phyloP scores from a whole-genome alignment of 176 grass and related monocot genomes.

The Carex scoparia region DNA sequence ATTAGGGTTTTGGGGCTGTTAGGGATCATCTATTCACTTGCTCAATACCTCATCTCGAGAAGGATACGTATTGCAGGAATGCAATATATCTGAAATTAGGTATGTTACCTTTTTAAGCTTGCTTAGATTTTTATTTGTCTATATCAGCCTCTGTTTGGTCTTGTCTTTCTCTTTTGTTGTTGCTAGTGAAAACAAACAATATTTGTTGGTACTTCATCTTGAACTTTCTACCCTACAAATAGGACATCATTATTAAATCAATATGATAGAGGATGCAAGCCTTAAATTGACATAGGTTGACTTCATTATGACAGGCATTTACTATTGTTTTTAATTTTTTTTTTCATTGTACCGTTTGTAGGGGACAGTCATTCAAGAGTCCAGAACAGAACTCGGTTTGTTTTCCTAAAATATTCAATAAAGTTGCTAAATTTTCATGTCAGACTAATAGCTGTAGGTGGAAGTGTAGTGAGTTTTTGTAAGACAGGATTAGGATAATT shows the following conservation, averaged over 20 bases:
- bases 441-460: conserved; percentile 15
- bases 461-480: conserved; percentile 16
- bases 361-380: not conserved
- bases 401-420: not conserved
- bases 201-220: not conserved
- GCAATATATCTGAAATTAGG: conserved; percentile 81
- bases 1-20: conserved; percentile 87
- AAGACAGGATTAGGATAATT: conserved; percentile 3
- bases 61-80: conserved; percentile 91
- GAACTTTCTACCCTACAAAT: not conserved
- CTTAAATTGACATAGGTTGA: not conserved
- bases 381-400: not conserved
- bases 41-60: conserved; percentile 82
- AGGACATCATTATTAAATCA: not conserved
- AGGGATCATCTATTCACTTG: conserved; percentile 88
- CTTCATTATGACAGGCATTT: not conserved
- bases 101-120: conserved; percentile 36
- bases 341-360: not conserved
- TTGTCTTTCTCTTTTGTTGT: not conserved
- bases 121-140: not conserved
- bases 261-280: not conserved
- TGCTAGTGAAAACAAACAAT: not conserved
- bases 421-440: not conserved
- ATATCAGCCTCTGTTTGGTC: not conserved
- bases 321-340: not conserved